These are phyloP conservation scores for Alternaria ethzedia DNA, from an alignment of 2,329 filamentous ascomycete species.

Conservation along the genomic window DNA sequence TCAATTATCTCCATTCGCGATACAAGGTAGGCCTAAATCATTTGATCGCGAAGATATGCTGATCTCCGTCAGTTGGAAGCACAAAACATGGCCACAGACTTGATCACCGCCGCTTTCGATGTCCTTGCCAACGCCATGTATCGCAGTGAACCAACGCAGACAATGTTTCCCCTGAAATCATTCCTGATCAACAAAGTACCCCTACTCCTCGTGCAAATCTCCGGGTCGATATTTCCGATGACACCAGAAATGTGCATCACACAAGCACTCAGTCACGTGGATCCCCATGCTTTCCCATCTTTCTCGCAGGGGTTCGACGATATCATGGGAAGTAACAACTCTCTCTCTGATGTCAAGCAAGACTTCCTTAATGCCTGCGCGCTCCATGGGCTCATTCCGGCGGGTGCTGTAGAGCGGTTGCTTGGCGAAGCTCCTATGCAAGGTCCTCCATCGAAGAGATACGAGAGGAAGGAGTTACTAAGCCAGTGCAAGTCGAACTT, in stretches of 20 bases:
- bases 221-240: slow-evolving; percentile 64
- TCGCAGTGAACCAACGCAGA: slow-evolving; percentile 65
- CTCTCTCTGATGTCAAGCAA: slow-evolving; percentile 72
- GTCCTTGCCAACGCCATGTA: slow-evolving; percentile 86
- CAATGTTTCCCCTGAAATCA: slow-evolving; percentile 77
- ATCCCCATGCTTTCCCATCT: slow-evolving; percentile 68
- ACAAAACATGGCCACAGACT: slow-evolving; percentile 77
- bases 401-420: slow-evolving; percentile 77
- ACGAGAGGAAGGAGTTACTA: slow-evolving; percentile 78
- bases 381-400: slow-evolving; percentile 81
- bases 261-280: slow-evolving; percentile 68
- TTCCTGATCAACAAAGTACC: slow-evolving; percentile 82
- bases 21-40: slow-evolving; percentile 68
- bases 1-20: slow-evolving; percentile 81
- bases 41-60: slow-evolving; percentile 25
- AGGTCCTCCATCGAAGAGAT: slow-evolving; percentile 75
- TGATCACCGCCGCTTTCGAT: slow-evolving; percentile 89
- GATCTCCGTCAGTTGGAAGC: slow-evolving; percentile 68
- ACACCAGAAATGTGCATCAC: slow-evolving; percentile 70
- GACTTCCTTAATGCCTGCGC: slow-evolving; percentile 91
- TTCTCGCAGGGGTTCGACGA: slow-evolving; percentile 70
- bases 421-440: slow-evolving; percentile 85
- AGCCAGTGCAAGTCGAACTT: slow-evolving; percentile 78
- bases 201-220: slow-evolving; percentile 64
- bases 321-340: slow-evolving; percentile 59